Evolutionary conservation across 768 basidiomycete species (phyloP).

Genomic region (Phaeolepiota aurea): DNA sequence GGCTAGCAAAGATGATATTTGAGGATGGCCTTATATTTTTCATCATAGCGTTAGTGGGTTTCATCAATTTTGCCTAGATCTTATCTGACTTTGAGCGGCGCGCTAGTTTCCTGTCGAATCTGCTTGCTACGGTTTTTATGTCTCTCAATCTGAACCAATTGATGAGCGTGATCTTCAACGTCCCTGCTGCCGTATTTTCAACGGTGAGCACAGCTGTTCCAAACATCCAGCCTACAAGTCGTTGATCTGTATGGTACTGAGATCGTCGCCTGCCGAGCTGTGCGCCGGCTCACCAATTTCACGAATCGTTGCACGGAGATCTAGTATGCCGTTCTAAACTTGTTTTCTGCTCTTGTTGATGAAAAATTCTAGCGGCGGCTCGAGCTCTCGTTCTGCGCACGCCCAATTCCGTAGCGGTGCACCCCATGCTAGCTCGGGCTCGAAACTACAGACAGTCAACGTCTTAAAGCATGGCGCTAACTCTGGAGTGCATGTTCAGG

Average conservation of each 20-base stretch:
- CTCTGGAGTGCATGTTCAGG: conserved; percentile 39
- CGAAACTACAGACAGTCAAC: conserved; percentile 15
- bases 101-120: conserved; percentile 12
- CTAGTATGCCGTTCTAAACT: conserved; percentile 25
- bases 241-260: too few relatives aligned
- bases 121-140: conserved; percentile 55
- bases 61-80: background rate
- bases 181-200: conserved; percentile 49
- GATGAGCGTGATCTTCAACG: conserved; percentile 61
- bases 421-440: conserved; percentile 2
- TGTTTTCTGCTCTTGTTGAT: conserved; percentile 1
- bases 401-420: conserved; percentile 14
- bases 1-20: conserved; percentile 48
- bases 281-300: conserved; percentile 51
- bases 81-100: background rate
- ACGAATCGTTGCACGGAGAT: conserved; percentile 30
- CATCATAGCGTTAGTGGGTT: conserved; percentile 38
- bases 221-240: background rate
- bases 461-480: conserved; percentile 10
- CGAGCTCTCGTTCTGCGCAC: conserved; percentile 16
- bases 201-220: conserved; percentile 25
- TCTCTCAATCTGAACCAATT: conserved; percentile 53
- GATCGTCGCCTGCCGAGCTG: conserved; percentile 55
- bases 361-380: conserved; percentile 10
- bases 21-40: conserved; percentile 58